These are phyloP conservation scores for Chaetomium sp. DNA, from an alignment of 2,329 filamentous ascomycete genomes.

Conservation along the genomic window DNA sequence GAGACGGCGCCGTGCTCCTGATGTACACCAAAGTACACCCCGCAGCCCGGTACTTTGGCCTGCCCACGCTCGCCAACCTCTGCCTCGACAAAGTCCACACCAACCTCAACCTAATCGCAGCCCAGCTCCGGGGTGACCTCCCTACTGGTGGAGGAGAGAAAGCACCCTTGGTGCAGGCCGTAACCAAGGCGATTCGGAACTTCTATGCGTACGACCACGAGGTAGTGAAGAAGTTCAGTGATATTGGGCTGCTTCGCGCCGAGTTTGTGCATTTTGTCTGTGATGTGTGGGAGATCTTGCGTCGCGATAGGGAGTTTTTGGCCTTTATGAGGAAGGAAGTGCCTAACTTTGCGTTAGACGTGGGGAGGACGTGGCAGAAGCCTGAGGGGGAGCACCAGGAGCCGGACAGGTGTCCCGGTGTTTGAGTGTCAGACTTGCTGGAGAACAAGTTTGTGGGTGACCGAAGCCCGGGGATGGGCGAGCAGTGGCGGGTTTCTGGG, in stretches of 20 bases:
- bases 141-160: slow-evolving; percentile 16
- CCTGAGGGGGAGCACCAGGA: too few relatives aligned
- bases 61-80: slow-evolving; percentile 14
- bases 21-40: slow-evolving; percentile 28
- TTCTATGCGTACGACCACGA: slow-evolving; percentile 16
- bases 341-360: slow-evolving; percentile 16
- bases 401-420: too few relatives aligned
- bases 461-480: too few relatives aligned
- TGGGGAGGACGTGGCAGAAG: neutral
- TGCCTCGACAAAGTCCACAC: slow-evolving; percentile 16
- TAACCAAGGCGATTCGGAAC: slow-evolving; percentile 15
- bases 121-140: slow-evolving; percentile 15
- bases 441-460: too few relatives aligned
- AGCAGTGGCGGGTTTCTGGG: too few relatives aligned
- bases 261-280: slow-evolving; percentile 18
- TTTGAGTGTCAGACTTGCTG: too few relatives aligned
- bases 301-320: slow-evolving; percentile 16
- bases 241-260: slow-evolving; percentile 6
- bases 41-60: slow-evolving; percentile 20
- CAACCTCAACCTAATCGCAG: slow-evolving; percentile 9
- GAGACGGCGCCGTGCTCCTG: slow-evolving; percentile 18
- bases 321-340: slow-evolving; percentile 14
- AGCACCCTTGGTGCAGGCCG: neutral
- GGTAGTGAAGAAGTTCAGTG: neutral
- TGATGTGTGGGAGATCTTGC: slow-evolving; percentile 16